Percentiles rank a stretch among this genome's conserved stretches.
These are phyloP conservation scores for Wickerhamiella pararugosa DNA, from an alignment of 1,139 yeast genomes.

Conservation along the genomic window DNA sequence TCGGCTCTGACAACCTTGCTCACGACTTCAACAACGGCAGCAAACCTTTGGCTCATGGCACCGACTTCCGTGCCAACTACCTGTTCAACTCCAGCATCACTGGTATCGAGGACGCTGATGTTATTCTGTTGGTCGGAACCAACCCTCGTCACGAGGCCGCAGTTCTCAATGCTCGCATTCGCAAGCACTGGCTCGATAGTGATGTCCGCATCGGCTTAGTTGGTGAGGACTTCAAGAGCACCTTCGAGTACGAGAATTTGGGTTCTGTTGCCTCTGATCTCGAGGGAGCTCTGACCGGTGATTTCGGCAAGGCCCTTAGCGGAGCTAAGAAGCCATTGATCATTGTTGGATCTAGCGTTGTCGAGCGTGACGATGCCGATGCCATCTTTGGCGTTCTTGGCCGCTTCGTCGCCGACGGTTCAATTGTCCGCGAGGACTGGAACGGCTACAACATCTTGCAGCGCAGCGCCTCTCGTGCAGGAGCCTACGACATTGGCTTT, in stretches of 20 bases:
- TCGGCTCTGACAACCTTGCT: slow-evolving; percentile 71
- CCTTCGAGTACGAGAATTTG: slow-evolving; percentile 49
- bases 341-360: slow-evolving; percentile 69
- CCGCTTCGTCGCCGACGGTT: slow-evolving; percentile 43
- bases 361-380: slow-evolving; percentile 43
- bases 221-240: slow-evolving; percentile 67
- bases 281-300: slow-evolving; percentile 48
- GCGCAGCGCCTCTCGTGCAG: slow-evolving; percentile 76
- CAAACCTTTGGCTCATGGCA: slow-evolving; percentile 51
- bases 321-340: slow-evolving; percentile 63
- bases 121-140: slow-evolving; percentile 63
- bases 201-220: slow-evolving; percentile 51
- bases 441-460: slow-evolving; percentile 71
- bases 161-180: slow-evolving; percentile 69
- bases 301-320: slow-evolving; percentile 52
- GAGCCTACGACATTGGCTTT: slow-evolving; percentile 77
- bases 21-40: slow-evolving; percentile 43
- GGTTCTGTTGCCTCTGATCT: slow-evolving; percentile 51
- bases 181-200: slow-evolving; percentile 66
- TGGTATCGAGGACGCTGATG: slow-evolving; percentile 75
- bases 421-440: slow-evolving; percentile 63
- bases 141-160: slow-evolving; percentile 90
- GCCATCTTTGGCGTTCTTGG: slow-evolving; percentile 50
- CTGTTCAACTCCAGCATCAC: slow-evolving; percentile 66
- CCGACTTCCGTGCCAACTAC: slow-evolving; percentile 67